Conservation (phyloP, 352 stramenopile genomes). For the Phytopythium ostracodes region DNA sequence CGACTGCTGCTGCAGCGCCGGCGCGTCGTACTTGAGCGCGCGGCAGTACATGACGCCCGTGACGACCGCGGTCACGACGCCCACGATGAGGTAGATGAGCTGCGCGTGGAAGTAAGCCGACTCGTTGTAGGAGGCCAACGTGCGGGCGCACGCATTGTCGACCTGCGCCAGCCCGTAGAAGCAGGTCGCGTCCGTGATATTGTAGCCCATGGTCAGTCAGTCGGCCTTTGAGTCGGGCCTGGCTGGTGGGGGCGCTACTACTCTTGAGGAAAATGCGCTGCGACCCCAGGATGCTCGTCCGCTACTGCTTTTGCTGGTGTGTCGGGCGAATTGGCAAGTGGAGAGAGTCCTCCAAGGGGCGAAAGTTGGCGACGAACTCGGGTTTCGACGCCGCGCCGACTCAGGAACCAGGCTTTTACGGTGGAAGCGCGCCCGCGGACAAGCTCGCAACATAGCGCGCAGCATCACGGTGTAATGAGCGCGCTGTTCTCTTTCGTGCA, state of each 20-base stretch:
- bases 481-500: background rate
- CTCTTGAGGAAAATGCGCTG: background rate
- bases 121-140: conserved; percentile 10
- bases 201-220: conserved; percentile 6
- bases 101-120: conserved; percentile 9
- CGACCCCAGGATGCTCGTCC: background rate
- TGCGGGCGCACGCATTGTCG: conserved; percentile 6
- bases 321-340: conserved; percentile 6
- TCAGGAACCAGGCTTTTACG: background rate
- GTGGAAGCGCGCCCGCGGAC: too few species aligned
- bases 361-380: conserved; percentile 4
- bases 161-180: conserved; percentile 15
- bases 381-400: background rate
- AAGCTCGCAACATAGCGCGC: too few species aligned
- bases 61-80: conserved; percentile 3
- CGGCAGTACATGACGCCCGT: conserved; percentile 10
- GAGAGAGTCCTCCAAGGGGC: too few species aligned
- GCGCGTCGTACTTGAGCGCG: conserved; percentile 13
- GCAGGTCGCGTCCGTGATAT: conserved; percentile 14
- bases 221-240: background rate
- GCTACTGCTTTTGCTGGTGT: background rate
- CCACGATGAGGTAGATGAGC: conserved; percentile 11
- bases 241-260: too few species aligned
- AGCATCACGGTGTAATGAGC: too few species aligned
- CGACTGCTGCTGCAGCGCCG: conserved; percentile 11